Conservation (phyloP, 768 basidiomycete genomes). For the Tylopilus felleus region DNA sequence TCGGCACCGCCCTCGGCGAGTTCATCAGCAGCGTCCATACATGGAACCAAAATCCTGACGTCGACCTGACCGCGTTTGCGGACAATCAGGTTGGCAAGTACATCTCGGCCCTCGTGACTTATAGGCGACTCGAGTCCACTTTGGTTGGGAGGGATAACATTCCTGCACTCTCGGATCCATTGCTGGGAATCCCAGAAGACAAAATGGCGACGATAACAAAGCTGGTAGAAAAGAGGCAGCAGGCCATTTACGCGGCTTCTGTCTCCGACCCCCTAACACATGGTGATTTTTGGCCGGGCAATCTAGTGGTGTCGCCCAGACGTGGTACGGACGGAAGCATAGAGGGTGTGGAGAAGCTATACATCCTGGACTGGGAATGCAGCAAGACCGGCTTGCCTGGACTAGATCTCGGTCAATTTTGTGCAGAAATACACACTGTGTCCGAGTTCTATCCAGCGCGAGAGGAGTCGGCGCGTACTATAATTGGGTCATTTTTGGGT, state of each 20-base stretch:
- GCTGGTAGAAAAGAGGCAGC: slow-evolving; percentile 29
- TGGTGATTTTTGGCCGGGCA: slow-evolving; percentile 76
- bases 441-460: slow-evolving; percentile 45
- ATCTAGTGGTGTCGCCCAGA: slow-evolving; percentile 47
- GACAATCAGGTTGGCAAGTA: slow-evolving; percentile 39
- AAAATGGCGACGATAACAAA: slow-evolving; percentile 35
- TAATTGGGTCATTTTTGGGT: slow-evolving; percentile 44
- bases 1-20: slow-evolving; percentile 51
- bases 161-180: slow-evolving; percentile 40
- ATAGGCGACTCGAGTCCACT: slow-evolving; percentile 43
- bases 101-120: slow-evolving; percentile 40
- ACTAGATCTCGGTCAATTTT: slow-evolving; percentile 61
- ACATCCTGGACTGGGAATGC: slow-evolving; percentile 66
- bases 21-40: slow-evolving; percentile 55
- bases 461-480: slow-evolving; percentile 32
- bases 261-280: slow-evolving; percentile 32
- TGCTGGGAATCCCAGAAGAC: slow-evolving; percentile 36
- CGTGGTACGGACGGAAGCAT: slow-evolving; percentile 23
- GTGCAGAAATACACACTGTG: slow-evolving; percentile 54
- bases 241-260: slow-evolving; percentile 30
- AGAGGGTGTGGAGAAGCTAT: slow-evolving; percentile 37
- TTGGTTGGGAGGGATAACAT: slow-evolving; percentile 30
- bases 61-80: slow-evolving; percentile 37
- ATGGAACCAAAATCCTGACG: slow-evolving; percentile 37
- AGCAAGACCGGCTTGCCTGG: slow-evolving; percentile 54